Evolutionary conservation across 2,329 filamentous ascomycete species (phyloP).

Genomic region (Xylariomycetidae sp.): DNA sequence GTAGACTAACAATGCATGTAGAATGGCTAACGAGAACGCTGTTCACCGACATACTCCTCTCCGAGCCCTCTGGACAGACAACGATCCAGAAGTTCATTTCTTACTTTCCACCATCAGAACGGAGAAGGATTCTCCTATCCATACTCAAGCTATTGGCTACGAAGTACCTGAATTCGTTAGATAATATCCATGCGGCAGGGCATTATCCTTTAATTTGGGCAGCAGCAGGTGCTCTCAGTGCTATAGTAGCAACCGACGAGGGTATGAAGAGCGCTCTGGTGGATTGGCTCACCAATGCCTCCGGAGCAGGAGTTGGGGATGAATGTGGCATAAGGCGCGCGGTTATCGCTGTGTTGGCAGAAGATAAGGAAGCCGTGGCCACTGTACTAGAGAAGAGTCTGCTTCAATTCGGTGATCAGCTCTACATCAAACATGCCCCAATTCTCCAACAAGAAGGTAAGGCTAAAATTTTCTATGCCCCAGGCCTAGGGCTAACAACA

Average conservation of each 20-base stretch:
- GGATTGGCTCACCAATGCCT: slow-evolving; percentile 60
- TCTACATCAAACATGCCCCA: slow-evolving; percentile 82
- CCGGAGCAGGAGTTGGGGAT: slow-evolving; percentile 61
- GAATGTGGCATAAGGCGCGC: slow-evolving; percentile 63
- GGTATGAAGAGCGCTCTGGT: slow-evolving; percentile 50
- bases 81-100: too few species aligned
- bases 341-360: slow-evolving; percentile 52
- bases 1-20: slow-evolving; percentile 16
- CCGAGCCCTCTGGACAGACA: too few species aligned
- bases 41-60: slow-evolving; percentile 18
- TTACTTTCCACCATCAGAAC: slow-evolving; percentile 38
- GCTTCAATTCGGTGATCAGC: slow-evolving; percentile 72
- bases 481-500: too few species aligned
- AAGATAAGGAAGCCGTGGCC: slow-evolving; percentile 46
- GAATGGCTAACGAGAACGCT: slow-evolving; percentile 36
- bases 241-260: slow-evolving; percentile 43
- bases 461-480: too few species aligned
- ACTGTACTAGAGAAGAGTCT: slow-evolving; percentile 64
- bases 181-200: slow-evolving; percentile 25
- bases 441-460: slow-evolving; percentile 84
- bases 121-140: slow-evolving; percentile 36
- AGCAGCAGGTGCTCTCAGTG: slow-evolving; percentile 51
- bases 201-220: slow-evolving; percentile 46
- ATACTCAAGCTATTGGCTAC: slow-evolving; percentile 41
- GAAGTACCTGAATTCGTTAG: slow-evolving; percentile 35